Evolutionary conservation across 768 basidiomycete species (phyloP), one percentile per base, ranked within the genome.

Genomic region (Daedaleopsis sinensis): DNA sequence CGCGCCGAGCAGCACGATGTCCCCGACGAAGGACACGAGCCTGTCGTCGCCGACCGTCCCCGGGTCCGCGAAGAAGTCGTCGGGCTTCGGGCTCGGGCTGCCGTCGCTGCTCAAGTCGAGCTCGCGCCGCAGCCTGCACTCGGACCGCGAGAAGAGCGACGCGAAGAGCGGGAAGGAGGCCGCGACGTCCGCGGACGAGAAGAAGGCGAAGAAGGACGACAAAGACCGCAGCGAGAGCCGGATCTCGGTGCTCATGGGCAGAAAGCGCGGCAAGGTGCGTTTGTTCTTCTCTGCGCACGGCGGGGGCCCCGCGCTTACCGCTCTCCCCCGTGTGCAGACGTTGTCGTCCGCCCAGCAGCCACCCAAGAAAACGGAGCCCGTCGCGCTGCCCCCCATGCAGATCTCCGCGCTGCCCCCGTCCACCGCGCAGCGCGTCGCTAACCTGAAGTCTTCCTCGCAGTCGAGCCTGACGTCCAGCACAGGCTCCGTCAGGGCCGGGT

Each of bases 161-260:
- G 63, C 71, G 32, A 71, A 74, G 66, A 78, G 78, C 55, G 88
- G 85, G 11, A 89, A 83, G 68, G 88, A 90, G 67, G 65, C 73
- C 36, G 76, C 73, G 46, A 80, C 79, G 55, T 82, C 82, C 50
- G 74, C 78, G 21, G 84, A 84, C 59, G 85, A 82, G 68, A 80
- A 81, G 67, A 82, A 77, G 71, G 81, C 81, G 72, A 91, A 89
- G 71, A 91, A 93, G 65, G 91, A 92, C 54, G 70, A 78, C 52
- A 94, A 94, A 74, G 91, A 93, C 69, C 83, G 93, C 43, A 94
- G 93, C 65, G 91, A 94, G 76, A 93, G 93, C 70, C 84, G 93
- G 68, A 94, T 95, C 66, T 93, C 93, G 12, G 86, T 88, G 27
- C 77, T 95, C 59, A 93, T 96, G 81, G 91, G 91, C 38, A 81